These are phyloP conservation scores for Nicotiana knightiana DNA, from an alignment of 257 asterid genomes.

Conservation along the genomic window DNA sequence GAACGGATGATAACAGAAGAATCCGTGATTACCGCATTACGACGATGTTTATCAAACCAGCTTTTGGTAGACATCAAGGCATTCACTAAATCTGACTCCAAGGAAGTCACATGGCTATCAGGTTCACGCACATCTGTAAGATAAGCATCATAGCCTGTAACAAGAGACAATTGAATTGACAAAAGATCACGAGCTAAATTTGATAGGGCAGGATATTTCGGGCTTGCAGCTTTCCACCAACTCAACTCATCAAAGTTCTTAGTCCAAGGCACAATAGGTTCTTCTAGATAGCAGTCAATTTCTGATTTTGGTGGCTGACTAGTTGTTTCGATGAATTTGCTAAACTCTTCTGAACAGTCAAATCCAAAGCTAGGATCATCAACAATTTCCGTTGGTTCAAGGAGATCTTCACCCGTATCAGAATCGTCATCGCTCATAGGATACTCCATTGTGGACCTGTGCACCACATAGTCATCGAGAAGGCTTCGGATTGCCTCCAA, in stretches of 20 bases:
- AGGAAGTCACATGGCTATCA: neutral
- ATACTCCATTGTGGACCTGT: neutral
- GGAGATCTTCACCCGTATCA: neutral
- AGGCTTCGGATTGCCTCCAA: conserved; percentile 8
- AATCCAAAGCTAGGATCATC: conserved; percentile 5
- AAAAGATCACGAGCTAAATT: conserved; percentile 23
- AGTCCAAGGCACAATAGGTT: conserved; percentile 18
- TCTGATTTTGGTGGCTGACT: conserved; percentile 18
- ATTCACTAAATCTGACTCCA: conserved; percentile 9
- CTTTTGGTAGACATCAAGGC: conserved; percentile 20
- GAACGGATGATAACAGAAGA: neutral
- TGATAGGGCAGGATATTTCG: conserved; percentile 18
- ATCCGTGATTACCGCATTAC: conserved; percentile 3
- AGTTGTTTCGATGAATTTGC: conserved; percentile 4
- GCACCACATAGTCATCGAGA: conserved; percentile 4
- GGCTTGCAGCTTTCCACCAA: conserved; percentile 21
- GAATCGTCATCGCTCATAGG: conserved; percentile 2
- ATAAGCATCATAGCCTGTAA: conserved; percentile 13
- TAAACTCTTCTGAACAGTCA: conserved; percentile 15
- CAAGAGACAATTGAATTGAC: conserved; percentile 8
- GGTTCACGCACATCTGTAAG: neutral
- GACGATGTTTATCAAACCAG: neutral
- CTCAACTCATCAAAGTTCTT: conserved; percentile 17
- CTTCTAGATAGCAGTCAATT: conserved; percentile 25
- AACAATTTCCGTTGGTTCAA: neutral